Evolutionary conservation across 768 basidiomycete species (phyloP).

Genomic region (Mycena rosella): DNA sequence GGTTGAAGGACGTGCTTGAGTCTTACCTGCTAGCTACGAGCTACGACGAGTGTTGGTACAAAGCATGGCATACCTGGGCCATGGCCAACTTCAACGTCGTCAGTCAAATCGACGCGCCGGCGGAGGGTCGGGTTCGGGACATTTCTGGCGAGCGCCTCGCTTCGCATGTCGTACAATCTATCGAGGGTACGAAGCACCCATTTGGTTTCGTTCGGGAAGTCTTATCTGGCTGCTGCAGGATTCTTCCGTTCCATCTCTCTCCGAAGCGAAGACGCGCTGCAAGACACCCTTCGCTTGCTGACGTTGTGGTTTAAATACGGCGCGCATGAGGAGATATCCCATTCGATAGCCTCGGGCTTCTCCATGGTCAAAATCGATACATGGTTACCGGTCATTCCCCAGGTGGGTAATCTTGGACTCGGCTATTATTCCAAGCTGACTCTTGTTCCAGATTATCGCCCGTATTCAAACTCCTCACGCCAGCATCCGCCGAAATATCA

Average conservation of each 20-base stretch:
- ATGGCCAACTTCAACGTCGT: slow-evolving; percentile 97
- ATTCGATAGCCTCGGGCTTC: slow-evolving; percentile 92
- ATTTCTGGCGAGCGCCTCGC: slow-evolving; percentile 75
- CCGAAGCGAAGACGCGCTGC: slow-evolving; percentile 90
- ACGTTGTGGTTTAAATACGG: slow-evolving; percentile 99
- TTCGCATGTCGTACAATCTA: slow-evolving; percentile 91
- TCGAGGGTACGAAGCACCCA: slow-evolving; percentile 66
- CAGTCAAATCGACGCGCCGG: slow-evolving; percentile 79
- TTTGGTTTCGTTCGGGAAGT: slow-evolving; percentile 45
- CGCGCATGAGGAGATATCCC: slow-evolving; percentile 87
- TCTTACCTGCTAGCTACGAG: slow-evolving; percentile 90
- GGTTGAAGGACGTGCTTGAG: slow-evolving; percentile 87
- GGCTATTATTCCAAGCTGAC: background rate
- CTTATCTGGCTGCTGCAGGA: slow-evolving; percentile 55
- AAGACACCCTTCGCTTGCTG: slow-evolving; percentile 92
- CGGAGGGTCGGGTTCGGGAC: slow-evolving; percentile 66
- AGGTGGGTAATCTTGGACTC: slow-evolving; percentile 66
- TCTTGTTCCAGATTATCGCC: slow-evolving; percentile 84
- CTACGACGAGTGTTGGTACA: slow-evolving; percentile 95
- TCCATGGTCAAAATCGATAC: slow-evolving; percentile 94
- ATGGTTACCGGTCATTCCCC: slow-evolving; percentile 98
- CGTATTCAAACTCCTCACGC: slow-evolving; percentile 96
- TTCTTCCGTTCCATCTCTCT: slow-evolving; percentile 97
- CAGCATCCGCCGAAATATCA: slow-evolving; percentile 91
- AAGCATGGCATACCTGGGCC: slow-evolving; percentile 99